Evolutionary conservation across 441 rosid species (phyloP), one percentile per base, ranked within the genome.

Genomic region (Manihot esculenta): DNA sequence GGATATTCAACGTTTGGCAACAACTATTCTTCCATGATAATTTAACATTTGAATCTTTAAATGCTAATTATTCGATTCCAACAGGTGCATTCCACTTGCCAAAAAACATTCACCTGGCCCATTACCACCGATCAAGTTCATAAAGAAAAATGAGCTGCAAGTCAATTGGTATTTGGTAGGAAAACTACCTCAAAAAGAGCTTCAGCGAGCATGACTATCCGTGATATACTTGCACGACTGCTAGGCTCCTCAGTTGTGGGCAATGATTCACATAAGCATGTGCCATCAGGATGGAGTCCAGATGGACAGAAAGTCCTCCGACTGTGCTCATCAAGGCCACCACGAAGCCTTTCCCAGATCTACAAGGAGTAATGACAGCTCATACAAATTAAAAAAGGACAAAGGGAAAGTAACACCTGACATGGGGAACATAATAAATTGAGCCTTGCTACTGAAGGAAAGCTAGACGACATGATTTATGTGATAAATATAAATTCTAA

Each of bases 171-270:
- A 55, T n/a, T n/a, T n/a, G n/a, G n/a, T n/a, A 73, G 68, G 18
- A 50, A 67, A 70, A 56, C 23, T 76, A 87, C 95, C 92, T 89
- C 95, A 78, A 86, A 86, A 18, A 89, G 78, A 79, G 95, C 92
- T 77, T 89, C 92, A 48, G 95, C 89, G 48, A 89, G 92, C 95
- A 89, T 83, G 51, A 87, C 89, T 64, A 89, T 87, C 66, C 95
- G 83, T 45, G 95, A 86, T 72, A 89, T 81, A 76, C 88, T 84
- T 74, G 84, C 81, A 76, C 80, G 88, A 70, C 83, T 79, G 74
- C 76, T 78, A 41, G 88, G 72, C 69, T 84, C 87, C 33, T 87
- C 88, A 9, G 71, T 74, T 58, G 74, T 73, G 51, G 78, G 66
- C 27, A 74, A 67, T 70, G 87, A 80, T 64, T 89, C 87, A 68